Evolutionary conservation across 1,284 basidiomycete species (phyloP).

Genomic region (Sanghuangporus baumii): DNA sequence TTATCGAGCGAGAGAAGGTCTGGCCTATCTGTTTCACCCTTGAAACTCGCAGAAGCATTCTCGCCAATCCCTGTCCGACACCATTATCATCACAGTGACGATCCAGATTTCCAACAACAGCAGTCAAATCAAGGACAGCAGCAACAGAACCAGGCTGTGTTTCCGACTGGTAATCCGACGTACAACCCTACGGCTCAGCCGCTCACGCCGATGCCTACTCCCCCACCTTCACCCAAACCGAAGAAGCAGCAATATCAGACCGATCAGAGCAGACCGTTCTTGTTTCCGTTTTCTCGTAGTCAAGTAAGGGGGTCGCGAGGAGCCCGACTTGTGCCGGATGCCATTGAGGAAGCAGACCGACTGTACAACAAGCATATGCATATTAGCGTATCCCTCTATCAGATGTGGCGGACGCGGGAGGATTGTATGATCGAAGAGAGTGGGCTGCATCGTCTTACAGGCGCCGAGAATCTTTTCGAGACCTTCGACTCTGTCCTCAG

Average conservation of each 20-base stretch:
- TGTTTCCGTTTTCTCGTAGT: constrained; percentile 86
- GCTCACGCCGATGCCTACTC: constrained; percentile 84
- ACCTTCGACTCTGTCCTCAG: constrained; percentile 36
- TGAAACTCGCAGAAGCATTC: constrained; percentile 81
- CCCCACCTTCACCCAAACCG: constrained; percentile 83
- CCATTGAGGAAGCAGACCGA: constrained; percentile 92
- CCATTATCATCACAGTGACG: constrained; percentile 78
- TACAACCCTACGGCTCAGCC: constrained; percentile 56
- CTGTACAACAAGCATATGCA: constrained; percentile 91
- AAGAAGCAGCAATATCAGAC: constrained; percentile 99
- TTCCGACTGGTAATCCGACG: constrained; percentile 38
- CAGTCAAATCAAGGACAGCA: constrained; percentile 15
- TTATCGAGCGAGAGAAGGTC: background rate
- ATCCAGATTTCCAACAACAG: constrained; percentile 39
- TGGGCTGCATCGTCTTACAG: constrained; percentile 77
- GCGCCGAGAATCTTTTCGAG: constrained; percentile 49
- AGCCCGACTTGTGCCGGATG: constrained; percentile 74
- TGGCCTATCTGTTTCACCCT: constrained; percentile 1
- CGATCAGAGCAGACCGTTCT: constrained; percentile 89
- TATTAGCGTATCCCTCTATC: constrained; percentile 82
- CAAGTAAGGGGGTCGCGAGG: constrained; percentile 38
- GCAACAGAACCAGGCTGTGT: constrained; percentile 33
- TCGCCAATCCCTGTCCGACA: constrained; percentile 91
- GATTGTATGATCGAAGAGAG: constrained; percentile 94
- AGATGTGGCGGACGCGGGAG: constrained; percentile 93